Percentiles rank a stretch among this genome's conserved stretches.
Conservation (phyloP, 192 early-diverging fungal species). For the Rhizophagus prolifer region DNA sequence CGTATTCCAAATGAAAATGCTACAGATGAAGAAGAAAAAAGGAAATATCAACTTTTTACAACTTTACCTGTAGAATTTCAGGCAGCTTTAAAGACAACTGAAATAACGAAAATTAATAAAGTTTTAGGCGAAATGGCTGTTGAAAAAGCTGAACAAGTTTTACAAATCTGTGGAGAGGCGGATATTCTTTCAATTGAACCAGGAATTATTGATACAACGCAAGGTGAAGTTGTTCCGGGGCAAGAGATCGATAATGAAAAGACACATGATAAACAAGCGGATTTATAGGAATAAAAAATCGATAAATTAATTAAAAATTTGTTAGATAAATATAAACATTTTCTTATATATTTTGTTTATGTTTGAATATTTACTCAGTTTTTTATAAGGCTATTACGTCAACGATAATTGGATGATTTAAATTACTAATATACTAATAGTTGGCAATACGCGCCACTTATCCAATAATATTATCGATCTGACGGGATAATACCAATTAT, state of each 20-base stretch:
- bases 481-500: too few relatives aligned
- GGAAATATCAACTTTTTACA: constrained; percentile 65
- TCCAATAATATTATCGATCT: too few relatives aligned
- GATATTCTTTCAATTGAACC: constrained; percentile 59
- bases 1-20: constrained; percentile 60
- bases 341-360: too few relatives aligned
- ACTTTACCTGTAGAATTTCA: constrained; percentile 71
- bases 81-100: constrained; percentile 71
- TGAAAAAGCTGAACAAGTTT: constrained; percentile 74
- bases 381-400: too few relatives aligned
- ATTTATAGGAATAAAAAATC: too few relatives aligned
- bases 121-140: constrained; percentile 67
- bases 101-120: constrained; percentile 83
- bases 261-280: not conserved
- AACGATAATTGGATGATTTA: too few relatives aligned
- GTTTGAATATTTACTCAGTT: too few relatives aligned
- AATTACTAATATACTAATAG: too few relatives aligned
- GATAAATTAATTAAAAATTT: too few relatives aligned
- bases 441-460: too few relatives aligned
- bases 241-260: not conserved
- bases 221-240: constrained; percentile 31
- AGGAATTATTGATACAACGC: constrained; percentile 44
- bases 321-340: too few relatives aligned
- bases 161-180: constrained; percentile 70
- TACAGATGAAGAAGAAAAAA: constrained; percentile 55